Evolutionary conservation across 2,329 filamentous ascomycete species (phyloP).

Genomic region (Diaporthe amygdali): DNA sequence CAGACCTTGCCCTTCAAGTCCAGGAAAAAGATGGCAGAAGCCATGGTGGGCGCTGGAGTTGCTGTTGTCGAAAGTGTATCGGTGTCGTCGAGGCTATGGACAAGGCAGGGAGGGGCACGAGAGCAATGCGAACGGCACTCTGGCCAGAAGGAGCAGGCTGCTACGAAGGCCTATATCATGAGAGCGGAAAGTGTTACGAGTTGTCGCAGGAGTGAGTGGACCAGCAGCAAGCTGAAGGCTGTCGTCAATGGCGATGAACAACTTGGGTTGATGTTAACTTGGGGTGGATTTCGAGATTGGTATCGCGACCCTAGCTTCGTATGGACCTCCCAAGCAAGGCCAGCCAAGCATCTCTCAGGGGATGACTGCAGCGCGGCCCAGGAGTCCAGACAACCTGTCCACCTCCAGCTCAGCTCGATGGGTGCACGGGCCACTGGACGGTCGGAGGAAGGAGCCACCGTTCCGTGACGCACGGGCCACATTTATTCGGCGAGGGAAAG

Average conservation of each 20-base stretch:
- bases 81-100: conserved; percentile 24
- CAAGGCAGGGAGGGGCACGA: conserved; percentile 29
- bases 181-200: neutral
- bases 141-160: conserved; percentile 28
- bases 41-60: conserved; percentile 62
- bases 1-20: conserved; percentile 99
- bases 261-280: neutral
- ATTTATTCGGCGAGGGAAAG: neutral
- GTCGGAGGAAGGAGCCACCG: conserved; percentile 12
- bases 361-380: neutral
- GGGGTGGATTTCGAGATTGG: conserved; percentile 1
- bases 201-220: neutral
- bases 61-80: conserved; percentile 25
- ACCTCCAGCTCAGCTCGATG: neutral
- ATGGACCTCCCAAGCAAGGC: conserved; percentile 9
- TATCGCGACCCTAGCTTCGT: conserved; percentile 12
- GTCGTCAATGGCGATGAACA: neutral
- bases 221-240: neutral
- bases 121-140: conserved; percentile 26
- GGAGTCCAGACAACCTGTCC: conserved; percentile 6
- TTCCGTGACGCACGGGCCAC: conserved; percentile 16
- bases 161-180: conserved; percentile 16
- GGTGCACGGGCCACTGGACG: conserved; percentile 1
- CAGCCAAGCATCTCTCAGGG: conserved; percentile 22
- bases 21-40: conserved; percentile 97